Evolutionary conservation across 1,284 basidiomycete genomes (phyloP).

Genomic region (Microbotryum silenes-acaulis): DNA sequence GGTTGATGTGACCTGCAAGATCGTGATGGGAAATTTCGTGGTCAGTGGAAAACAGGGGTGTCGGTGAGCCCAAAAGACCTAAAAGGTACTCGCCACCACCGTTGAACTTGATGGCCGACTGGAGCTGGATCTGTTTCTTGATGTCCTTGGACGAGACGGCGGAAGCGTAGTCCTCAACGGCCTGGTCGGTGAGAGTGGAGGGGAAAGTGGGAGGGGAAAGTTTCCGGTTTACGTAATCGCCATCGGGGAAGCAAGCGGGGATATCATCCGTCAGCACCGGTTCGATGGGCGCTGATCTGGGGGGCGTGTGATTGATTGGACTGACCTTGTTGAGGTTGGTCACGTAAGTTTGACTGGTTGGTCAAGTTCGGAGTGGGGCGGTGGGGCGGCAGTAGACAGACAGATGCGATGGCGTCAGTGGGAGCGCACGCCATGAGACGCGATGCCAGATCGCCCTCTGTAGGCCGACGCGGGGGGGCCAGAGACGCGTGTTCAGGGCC

Average conservation of each 20-base stretch:
- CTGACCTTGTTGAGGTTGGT: conserved; percentile 28
- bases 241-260: not conserved
- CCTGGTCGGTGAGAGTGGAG: conserved; percentile 31
- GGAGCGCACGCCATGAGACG: too few species aligned
- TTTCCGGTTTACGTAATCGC: not conserved
- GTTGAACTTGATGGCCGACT: conserved; percentile 82
- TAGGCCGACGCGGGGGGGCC: conserved; percentile 59
- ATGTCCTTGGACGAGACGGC: conserved; percentile 55
- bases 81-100: conserved; percentile 58
- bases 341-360: conserved; percentile 15
- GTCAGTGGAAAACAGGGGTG: too few species aligned
- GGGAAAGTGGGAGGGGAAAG: not conserved
- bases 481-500: conserved; percentile 55
- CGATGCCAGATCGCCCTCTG: too few species aligned
- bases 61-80: too few species aligned
- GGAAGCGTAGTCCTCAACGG: conserved; percentile 75
- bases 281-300: too few species aligned
- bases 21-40: not conserved
- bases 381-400: conserved; percentile 96
- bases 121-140: conserved; percentile 75
- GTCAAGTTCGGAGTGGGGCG: not conserved
- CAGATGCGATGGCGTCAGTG: conserved; percentile 64
- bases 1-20: conserved; percentile 27
- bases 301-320: too few species aligned
- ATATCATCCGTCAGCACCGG: conserved; percentile 17